A percentile compares a stretch with the other conserved stretches of the same genome.
phyloP scores from a whole-genome alignment of 2,329 filamentous ascomycete species.

The Alternaria ventricosa region DNA sequence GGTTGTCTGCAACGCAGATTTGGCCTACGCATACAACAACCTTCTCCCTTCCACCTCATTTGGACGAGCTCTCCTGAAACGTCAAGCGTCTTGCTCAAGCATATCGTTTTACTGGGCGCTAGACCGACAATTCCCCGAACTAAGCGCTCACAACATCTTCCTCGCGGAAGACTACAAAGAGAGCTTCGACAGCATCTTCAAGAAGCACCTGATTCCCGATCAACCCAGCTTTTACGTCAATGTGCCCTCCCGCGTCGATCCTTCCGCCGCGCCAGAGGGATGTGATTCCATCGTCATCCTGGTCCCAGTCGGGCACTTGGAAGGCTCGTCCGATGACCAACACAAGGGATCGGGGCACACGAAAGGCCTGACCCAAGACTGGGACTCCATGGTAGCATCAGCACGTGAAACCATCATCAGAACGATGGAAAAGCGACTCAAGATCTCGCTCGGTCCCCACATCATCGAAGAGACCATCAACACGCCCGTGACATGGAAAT shows the following conservation, averaged over 20 bases:
- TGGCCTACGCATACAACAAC: slow-evolving; percentile 76
- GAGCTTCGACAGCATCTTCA: slow-evolving; percentile 79
- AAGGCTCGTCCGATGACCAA: slow-evolving; percentile 50
- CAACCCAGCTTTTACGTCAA: slow-evolving; percentile 80
- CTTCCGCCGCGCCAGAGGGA: slow-evolving; percentile 68
- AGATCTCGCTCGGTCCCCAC: slow-evolving; percentile 57
- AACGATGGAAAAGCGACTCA: slow-evolving; percentile 67
- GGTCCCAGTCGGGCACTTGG: slow-evolving; percentile 74
- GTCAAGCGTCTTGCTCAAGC: slow-evolving; percentile 70
- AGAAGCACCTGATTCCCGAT: slow-evolving; percentile 68
- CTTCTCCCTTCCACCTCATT: slow-evolving; percentile 64
- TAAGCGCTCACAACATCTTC: slow-evolving; percentile 78
- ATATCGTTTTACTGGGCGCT: slow-evolving; percentile 81
- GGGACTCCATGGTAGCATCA: slow-evolving; percentile 64
- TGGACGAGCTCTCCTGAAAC: slow-evolving; percentile 52
- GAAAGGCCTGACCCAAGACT: slow-evolving; percentile 61
- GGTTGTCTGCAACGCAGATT: slow-evolving; percentile 74
- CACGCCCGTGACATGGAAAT: slow-evolving; percentile 69
- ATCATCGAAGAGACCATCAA: slow-evolving; percentile 70
- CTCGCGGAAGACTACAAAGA: slow-evolving; percentile 74
- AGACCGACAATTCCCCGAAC: slow-evolving; percentile 64
- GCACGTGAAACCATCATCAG: slow-evolving; percentile 67
- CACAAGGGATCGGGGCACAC: slow-evolving; percentile 50
- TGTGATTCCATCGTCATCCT: slow-evolving; percentile 73
- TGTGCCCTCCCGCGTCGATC: slow-evolving; percentile 73